These are phyloP conservation scores for Nematodospora valgi DNA, from an alignment of 805 yeast genomes.

Conservation along the genomic window DNA sequence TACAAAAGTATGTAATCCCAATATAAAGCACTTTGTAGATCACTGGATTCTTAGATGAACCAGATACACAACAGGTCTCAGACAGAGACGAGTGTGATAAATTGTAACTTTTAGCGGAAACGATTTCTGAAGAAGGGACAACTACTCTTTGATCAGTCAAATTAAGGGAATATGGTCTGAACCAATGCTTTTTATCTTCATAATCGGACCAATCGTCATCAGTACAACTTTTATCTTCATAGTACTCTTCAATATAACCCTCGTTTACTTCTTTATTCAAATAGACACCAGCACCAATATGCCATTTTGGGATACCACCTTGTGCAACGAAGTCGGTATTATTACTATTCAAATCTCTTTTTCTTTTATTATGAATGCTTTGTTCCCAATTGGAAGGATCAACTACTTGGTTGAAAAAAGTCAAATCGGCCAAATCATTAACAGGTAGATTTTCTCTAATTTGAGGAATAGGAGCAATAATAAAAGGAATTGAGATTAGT, in stretches of 20 bases:
- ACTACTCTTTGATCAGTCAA: not conserved
- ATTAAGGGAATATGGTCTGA: slow-evolving; percentile 2
- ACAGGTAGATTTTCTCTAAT: not conserved
- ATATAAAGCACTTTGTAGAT: too few relatives aligned
- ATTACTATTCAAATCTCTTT: not conserved
- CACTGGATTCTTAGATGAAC: too few relatives aligned
- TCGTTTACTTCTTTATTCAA: slow-evolving; percentile 13
- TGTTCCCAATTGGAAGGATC: slow-evolving; percentile 6
- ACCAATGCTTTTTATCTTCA: slow-evolving; percentile 2
- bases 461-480: not conserved
- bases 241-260: not conserved
- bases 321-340: slow-evolving; percentile 5
- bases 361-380: not conserved
- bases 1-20: too few relatives aligned
- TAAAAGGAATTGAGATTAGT: not conserved
- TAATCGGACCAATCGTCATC: slow-evolving; percentile 5
- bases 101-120: too few relatives aligned
- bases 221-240: slow-evolving; percentile 3
- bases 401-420: slow-evolving; percentile 8
- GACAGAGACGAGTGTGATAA: too few relatives aligned
- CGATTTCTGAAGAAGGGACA: not conserved
- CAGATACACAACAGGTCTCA: too few relatives aligned
- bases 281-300: slow-evolving; percentile 18
- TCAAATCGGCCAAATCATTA: slow-evolving; percentile 6
- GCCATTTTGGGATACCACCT: slow-evolving; percentile 9